Percentiles rank a stretch among this genome's conserved stretches.
phyloP scores from a whole-genome alignment of 2,329 filamentous ascomycete genomes.

The Fusarium tuaranense region DNA sequence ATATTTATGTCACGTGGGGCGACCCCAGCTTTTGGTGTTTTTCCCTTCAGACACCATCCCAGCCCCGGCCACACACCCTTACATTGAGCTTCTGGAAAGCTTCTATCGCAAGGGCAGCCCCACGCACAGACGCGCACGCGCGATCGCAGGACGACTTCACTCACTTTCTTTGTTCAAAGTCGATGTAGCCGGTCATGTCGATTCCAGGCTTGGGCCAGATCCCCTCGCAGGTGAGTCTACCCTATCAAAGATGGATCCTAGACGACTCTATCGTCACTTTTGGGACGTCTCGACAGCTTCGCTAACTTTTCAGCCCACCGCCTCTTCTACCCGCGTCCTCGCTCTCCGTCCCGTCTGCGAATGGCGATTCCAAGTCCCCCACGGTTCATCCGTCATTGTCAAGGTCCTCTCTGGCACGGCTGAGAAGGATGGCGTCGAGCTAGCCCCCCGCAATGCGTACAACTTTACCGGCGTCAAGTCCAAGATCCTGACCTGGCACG shows the following conservation, averaged over 20 bases:
- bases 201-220: constrained; percentile 80
- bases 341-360: constrained; percentile 74
- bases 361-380: constrained; percentile 82
- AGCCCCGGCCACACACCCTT: constrained; percentile 13
- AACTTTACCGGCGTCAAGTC: constrained; percentile 85
- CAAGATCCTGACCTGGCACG: constrained; percentile 92
- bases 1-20: constrained; percentile 17
- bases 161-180: constrained; percentile 32
- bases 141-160: constrained; percentile 14
- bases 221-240: constrained; percentile 64
- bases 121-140: constrained; percentile 34
- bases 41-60: neutral
- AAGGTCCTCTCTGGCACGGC: constrained; percentile 84
- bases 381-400: constrained; percentile 56
- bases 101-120: constrained; percentile 38
- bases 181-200: constrained; percentile 67
- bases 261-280: neutral
- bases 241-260: constrained; percentile 3
- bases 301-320: constrained; percentile 45
- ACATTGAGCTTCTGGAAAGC: constrained; percentile 44
- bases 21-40: constrained; percentile 10
- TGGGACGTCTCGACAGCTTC: neutral
- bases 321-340: constrained; percentile 59
- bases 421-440: constrained; percentile 95
- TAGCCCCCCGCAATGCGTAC: constrained; percentile 84